phyloP scores from a whole-genome alignment of 306 rosid genomes.

The Lithocarpus polystachyus region DNA sequence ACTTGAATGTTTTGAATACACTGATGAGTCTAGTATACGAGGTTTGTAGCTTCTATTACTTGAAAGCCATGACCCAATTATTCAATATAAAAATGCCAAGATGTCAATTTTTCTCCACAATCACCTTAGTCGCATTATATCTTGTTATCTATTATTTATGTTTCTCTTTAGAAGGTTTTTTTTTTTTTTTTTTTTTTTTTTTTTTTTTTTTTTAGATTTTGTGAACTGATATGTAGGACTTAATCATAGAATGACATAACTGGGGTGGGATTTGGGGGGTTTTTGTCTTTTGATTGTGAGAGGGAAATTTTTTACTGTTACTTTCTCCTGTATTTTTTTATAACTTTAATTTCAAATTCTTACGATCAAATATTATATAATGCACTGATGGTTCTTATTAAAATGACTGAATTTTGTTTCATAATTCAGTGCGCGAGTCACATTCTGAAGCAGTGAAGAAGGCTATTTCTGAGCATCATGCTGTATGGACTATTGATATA shows the following conservation, averaged over 20 bases:
- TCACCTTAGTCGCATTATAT: neutral
- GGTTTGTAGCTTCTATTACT: conserved; percentile 36
- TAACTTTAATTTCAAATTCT: conserved; percentile 1
- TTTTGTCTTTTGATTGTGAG: neutral
- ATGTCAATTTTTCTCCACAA: conserved; percentile 3
- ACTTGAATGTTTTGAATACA: conserved; percentile 70
- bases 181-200: too few species aligned
- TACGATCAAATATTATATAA: neutral
- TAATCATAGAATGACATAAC: neutral
- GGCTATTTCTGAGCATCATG: conserved; percentile 63
- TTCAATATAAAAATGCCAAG: neutral
- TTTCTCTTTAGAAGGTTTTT: too few species aligned
- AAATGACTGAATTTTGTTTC: conserved; percentile 35
- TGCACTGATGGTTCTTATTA: conserved; percentile 11
- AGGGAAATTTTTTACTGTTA: neutral
- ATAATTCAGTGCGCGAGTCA: conserved; percentile 52
- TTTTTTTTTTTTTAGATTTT: too few species aligned
- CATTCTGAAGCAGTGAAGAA: conserved; percentile 70
- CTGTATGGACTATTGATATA: conserved; percentile 50
- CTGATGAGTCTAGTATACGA: conserved; percentile 44
- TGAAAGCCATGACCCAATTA: conserved; percentile 2
- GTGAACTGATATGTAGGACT: too few species aligned
- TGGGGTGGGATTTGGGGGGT: neutral
- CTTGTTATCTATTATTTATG: neutral
- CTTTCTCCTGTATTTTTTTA: neutral